A percentile compares a stretch with the other conserved stretches of the same genome.
phyloP scores from a whole-genome alignment of 805 yeast genomes.

The Yamadazyma kitorensis region DNA sequence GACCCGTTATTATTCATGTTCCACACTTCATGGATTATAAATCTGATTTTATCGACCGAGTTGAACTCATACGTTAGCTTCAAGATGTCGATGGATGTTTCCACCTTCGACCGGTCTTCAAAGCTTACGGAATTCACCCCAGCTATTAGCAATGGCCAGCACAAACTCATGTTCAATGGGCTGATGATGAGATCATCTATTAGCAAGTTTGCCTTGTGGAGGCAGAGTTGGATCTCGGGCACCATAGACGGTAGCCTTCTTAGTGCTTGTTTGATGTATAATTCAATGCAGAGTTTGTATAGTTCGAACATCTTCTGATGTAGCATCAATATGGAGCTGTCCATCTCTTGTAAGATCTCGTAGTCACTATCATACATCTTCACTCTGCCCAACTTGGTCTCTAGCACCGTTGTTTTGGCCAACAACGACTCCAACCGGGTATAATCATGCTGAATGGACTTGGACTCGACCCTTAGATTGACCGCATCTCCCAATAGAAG shows the following conservation, averaged over 20 bases:
- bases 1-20: constrained; percentile 25
- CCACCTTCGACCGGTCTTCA: too few relatives aligned
- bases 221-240: constrained; percentile 12
- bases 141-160: too few relatives aligned
- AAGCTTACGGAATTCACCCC: too few relatives aligned
- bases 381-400: too few relatives aligned
- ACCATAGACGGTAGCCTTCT: constrained; percentile 12
- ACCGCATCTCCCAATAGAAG: constrained; percentile 19
- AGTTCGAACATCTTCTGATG: constrained; percentile 2
- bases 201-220: constrained; percentile 5
- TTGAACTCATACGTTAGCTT: neutral
- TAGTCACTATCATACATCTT: too few relatives aligned
- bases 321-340: too few relatives aligned
- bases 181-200: constrained; percentile 6
- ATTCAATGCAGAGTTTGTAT: constrained; percentile 1
- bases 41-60: neutral
- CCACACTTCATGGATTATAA: constrained; percentile 38
- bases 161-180: too few relatives aligned
- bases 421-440: constrained; percentile 4
- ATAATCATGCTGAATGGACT: too few relatives aligned
- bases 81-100: too few relatives aligned
- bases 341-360: too few relatives aligned
- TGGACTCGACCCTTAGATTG: constrained; percentile 16
- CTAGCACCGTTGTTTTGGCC: too few relatives aligned
- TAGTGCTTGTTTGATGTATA: constrained; percentile 10